phyloP scores from a whole-genome alignment of 495 filamentous ascomycete species.

The Hypoxylon lienhwacheense region DNA sequence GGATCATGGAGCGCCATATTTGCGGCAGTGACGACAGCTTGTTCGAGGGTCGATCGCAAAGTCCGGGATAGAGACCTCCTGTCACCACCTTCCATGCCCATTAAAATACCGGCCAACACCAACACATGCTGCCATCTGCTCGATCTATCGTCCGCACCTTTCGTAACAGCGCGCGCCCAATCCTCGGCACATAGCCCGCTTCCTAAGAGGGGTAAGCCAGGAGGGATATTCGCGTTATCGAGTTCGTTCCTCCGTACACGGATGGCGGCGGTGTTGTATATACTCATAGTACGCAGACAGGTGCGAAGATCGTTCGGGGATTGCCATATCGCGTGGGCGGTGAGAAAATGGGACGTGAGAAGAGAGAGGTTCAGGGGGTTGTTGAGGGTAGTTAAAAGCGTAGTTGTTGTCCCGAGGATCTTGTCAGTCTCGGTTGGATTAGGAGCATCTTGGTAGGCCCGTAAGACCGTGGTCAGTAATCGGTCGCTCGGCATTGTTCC shows the following conservation, averaged over 20 bases:
- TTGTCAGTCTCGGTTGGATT: constrained; percentile 52
- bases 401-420: constrained; percentile 77
- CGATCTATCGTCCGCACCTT: constrained; percentile 81
- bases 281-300: constrained; percentile 74
- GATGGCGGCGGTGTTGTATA: constrained; percentile 83
- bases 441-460: constrained; percentile 53
- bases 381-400: constrained; percentile 76
- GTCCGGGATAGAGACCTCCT: constrained; percentile 61
- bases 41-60: constrained; percentile 72
- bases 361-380: constrained; percentile 92
- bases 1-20: constrained; percentile 68
- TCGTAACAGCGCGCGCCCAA: constrained; percentile 81
- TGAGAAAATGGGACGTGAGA: constrained; percentile 85
- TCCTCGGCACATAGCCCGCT: constrained; percentile 64
- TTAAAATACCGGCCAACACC: constrained; percentile 75
- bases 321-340: constrained; percentile 84
- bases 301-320: constrained; percentile 70
- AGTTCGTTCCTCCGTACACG: constrained; percentile 60
- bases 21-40: constrained; percentile 73
- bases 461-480: constrained; percentile 53
- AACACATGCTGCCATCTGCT: constrained; percentile 87
- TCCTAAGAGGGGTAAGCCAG: constrained; percentile 43
- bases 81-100: constrained; percentile 75
- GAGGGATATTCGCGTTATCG: constrained; percentile 52
- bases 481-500: constrained; percentile 53